Evolutionary conservation across 2,329 filamentous ascomycete species (phyloP).

Genomic region (Nemania diffusa): DNA sequence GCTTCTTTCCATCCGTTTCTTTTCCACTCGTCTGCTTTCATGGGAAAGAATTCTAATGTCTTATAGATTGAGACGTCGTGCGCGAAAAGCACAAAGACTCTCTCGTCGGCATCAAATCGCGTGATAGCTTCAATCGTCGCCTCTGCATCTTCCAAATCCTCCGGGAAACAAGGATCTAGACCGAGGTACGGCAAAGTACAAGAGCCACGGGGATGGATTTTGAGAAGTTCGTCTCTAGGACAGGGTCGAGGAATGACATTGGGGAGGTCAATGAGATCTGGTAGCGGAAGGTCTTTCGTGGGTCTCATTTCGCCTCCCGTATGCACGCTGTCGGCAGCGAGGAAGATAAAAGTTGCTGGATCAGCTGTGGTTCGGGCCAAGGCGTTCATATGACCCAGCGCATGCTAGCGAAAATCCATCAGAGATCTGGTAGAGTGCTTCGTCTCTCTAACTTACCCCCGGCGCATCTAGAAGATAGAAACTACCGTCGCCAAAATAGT

Average conservation of each 20-base stretch:
- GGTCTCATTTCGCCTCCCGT: neutral
- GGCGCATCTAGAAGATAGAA: neutral
- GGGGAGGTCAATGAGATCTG: neutral
- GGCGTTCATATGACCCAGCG: neutral
- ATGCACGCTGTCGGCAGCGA: neutral
- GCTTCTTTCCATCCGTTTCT: neutral
- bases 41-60: neutral
- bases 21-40: neutral
- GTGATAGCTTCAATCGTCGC: neutral
- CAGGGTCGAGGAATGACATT: neutral
- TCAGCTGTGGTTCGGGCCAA: neutral
- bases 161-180: neutral
- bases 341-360: neutral
- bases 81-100: neutral
- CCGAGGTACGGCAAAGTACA: neutral
- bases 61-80: neutral
- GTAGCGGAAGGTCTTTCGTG: neutral
- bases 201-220: neutral
- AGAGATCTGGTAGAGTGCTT: neutral
- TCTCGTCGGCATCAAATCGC: neutral
- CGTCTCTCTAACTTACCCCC: neutral
- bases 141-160: neutral
- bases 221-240: neutral
- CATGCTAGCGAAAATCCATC: neutral
- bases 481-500: constrained; percentile 10